Evolutionary conservation across 1,284 basidiomycete genomes (phyloP), one percentile per base, ranked within the genome.

Genomic region (Chiua sp.): DNA sequence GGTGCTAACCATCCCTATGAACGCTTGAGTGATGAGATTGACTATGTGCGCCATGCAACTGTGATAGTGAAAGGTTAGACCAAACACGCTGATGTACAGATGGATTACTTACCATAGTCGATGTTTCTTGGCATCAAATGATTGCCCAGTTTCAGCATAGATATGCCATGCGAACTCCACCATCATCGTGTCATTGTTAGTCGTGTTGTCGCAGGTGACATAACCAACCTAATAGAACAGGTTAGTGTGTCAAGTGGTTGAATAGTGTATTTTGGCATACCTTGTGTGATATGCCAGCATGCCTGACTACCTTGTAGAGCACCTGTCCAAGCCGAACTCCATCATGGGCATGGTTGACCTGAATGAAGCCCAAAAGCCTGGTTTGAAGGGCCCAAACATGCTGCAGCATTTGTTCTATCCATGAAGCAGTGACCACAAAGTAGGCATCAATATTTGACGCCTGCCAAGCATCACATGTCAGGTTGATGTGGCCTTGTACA

Each of bases 391-490:
- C 59, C 56, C 61, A 62, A 16, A 46, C 35, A 47, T 2, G 26
- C 23, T 3, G 52, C 63, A 15, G 63, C 37, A 3, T 35, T 35
- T 35, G 11, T 35, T 35, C 35, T 13, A 35, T 35, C 35, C 47
- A 48, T 32, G 47, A 48, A 20, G 47, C 64, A 18, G 60, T 68
- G 12, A 67, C 61, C 0, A 57, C 59, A 35, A 68, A 66, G 33
- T 68, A 69, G 2, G 49, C 61, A 51, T 69, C 57, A 2, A 47
- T 51, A n/a, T 65, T 68, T 0, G 47, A 44, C 13, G 63, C 66
- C 28, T 66, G 63, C 63, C 66, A 69, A n/a, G 61, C 62, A 49
- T 69, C 57, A 51, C 66, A 69, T 35, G 66, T 69, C 13, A 64
- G 23, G 22, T 56, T 64, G 18, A 60, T 10, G 2, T 15, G 3